These are phyloP conservation scores for Psilocybe azurescens DNA, from an alignment of 768 basidiomycete genomes.

Conservation along the genomic window DNA sequence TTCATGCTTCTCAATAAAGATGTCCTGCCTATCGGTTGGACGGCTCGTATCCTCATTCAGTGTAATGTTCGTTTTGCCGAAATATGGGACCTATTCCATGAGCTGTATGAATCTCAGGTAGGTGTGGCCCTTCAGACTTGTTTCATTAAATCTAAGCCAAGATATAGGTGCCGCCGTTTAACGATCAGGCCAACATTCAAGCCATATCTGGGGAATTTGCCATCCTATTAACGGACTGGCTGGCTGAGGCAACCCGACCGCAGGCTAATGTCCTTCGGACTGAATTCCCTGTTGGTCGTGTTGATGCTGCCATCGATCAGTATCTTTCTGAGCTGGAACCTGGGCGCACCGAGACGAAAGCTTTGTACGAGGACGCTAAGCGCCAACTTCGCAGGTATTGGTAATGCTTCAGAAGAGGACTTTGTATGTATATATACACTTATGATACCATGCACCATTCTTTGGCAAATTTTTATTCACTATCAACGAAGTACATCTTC, in stretches of 20 bases:
- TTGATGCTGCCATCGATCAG: slow-evolving; percentile 75
- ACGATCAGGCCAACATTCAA: slow-evolving; percentile 79
- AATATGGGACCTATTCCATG: slow-evolving; percentile 85
- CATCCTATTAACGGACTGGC: slow-evolving; percentile 79
- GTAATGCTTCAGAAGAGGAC: slow-evolving; percentile 38
- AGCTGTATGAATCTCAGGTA: slow-evolving; percentile 90
- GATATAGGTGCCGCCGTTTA: slow-evolving; percentile 79
- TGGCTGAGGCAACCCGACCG: slow-evolving; percentile 76
- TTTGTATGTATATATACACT: slow-evolving; percentile 20
- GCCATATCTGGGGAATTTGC: slow-evolving; percentile 84
- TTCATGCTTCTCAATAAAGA: slow-evolving; percentile 69
- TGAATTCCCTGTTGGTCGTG: slow-evolving; percentile 79
- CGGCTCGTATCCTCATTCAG: slow-evolving; percentile 75
- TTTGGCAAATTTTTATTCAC: slow-evolving; percentile 8
- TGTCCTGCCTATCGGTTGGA: slow-evolving; percentile 79
- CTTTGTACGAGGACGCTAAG: slow-evolving; percentile 71
- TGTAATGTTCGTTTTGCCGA: slow-evolving; percentile 83
- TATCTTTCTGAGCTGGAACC: slow-evolving; percentile 76
- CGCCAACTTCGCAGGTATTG: slow-evolving; percentile 75
- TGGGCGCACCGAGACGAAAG: slow-evolving; percentile 63
- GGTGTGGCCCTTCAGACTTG: slow-evolving; percentile 19
- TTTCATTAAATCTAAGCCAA: slow-evolving; percentile 2
- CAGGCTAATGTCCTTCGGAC: slow-evolving; percentile 64
- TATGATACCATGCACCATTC: slow-evolving; percentile 12
- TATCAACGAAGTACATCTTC: slow-evolving; percentile 7